A percentile compares a stretch with the other conserved stretches of the same genome.
These are phyloP conservation scores for Borealophlyctis nickersoniae DNA, from an alignment of 192 early-diverging fungal genomes.

Conservation along the genomic window DNA sequence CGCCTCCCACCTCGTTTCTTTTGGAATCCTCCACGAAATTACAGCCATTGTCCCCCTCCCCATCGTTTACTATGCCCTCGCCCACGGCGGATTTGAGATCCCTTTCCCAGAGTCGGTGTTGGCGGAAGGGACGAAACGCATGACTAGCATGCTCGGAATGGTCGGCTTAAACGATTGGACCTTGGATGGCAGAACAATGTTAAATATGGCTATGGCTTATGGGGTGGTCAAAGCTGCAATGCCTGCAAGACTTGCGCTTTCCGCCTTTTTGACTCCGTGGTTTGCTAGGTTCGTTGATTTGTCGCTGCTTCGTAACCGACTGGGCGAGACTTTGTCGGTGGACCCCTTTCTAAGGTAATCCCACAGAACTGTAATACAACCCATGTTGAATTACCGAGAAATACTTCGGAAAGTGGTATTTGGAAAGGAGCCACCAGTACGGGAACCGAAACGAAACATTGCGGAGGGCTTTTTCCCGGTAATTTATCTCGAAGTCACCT, in stretches of 20 bases:
- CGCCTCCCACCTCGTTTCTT: constrained; percentile 52
- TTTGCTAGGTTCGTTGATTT: constrained; percentile 42
- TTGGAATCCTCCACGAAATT: constrained; percentile 82
- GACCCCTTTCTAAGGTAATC: no score
- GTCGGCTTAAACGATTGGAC: constrained; percentile 46
- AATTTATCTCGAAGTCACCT: no score
- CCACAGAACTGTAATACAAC: no score
- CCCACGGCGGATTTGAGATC: constrained; percentile 48
- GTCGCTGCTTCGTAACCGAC: no score
- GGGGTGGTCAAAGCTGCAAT: constrained; percentile 74
- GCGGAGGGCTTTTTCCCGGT: no score
- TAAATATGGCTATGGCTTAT: constrained; percentile 77
- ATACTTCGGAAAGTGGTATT: no score
- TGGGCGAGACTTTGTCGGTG: no score
- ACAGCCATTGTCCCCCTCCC: constrained; percentile 82
- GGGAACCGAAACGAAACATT: no score
- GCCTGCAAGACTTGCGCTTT: constrained; percentile 60
- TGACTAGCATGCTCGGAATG: constrained; percentile 51
- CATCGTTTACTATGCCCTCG: constrained; percentile 66
- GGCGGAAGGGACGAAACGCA: constrained; percentile 33
- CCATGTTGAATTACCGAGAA: no score
- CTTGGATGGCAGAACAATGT: constrained; percentile 40
- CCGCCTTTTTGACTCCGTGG: constrained; percentile 44
- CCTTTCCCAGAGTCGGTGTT: constrained; percentile 69
- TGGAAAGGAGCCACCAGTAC: no score